A percentile compares a stretch with the other conserved stretches of the same genome.
phyloP scores from a whole-genome alignment of 2,329 filamentous ascomycete genomes.

The Chaetoscypha palmicola region DNA sequence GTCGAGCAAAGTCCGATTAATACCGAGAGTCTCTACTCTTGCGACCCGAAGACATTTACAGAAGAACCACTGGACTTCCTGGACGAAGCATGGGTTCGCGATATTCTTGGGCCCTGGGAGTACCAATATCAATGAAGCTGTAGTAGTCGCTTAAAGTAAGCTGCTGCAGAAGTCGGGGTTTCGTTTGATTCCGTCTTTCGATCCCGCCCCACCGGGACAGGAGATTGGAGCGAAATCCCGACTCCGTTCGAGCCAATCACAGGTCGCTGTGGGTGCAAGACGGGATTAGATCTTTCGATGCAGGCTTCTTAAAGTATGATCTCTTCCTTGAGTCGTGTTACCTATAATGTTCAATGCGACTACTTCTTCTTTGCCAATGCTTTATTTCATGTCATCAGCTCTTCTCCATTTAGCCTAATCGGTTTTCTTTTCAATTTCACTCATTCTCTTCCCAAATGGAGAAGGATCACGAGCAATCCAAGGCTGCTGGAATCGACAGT shows the following conservation, averaged over 20 bases:
- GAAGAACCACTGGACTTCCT: slow-evolving; percentile 9
- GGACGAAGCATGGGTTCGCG: slow-evolving; percentile 15
- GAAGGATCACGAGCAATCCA: too few relatives aligned
- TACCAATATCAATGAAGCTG: background rate
- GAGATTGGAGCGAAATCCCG: too few relatives aligned
- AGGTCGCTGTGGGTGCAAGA: background rate
- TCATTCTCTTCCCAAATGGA: too few relatives aligned
- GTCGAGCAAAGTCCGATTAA: background rate
- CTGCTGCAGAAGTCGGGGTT: too few relatives aligned
- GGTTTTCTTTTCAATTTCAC: too few relatives aligned
- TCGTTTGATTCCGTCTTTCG: background rate
- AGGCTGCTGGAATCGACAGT: too few relatives aligned
- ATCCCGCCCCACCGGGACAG: too few relatives aligned
- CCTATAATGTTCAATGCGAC: background rate
- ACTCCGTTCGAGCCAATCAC: background rate
- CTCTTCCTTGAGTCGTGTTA: background rate
- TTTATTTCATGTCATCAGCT: too few relatives aligned
- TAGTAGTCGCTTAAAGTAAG: too few relatives aligned
- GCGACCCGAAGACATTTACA: background rate
- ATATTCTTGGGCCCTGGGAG: background rate
- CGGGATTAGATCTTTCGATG: background rate
- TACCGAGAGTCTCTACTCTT: background rate
- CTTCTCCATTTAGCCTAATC: too few relatives aligned
- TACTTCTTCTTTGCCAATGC: too few relatives aligned
- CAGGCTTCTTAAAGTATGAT: background rate